phyloP scores from a whole-genome alignment of 2,329 filamentous ascomycete species.

The Decorospora gaudefroyi region DNA sequence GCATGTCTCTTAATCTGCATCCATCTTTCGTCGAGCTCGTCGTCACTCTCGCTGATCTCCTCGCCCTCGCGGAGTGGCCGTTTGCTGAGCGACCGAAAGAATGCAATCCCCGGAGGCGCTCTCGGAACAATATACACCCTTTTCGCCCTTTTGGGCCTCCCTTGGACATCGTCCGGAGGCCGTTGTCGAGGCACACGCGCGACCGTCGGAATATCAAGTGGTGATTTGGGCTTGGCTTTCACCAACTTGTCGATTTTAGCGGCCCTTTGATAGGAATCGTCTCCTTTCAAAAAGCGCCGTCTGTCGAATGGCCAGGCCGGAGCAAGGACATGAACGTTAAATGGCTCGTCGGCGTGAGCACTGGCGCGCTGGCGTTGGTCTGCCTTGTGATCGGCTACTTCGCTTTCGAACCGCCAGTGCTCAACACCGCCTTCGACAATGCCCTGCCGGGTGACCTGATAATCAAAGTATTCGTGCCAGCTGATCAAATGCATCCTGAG shows the following conservation, averaged over 20 bases:
- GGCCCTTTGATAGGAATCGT: slow-evolving; percentile 30
- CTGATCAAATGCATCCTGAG: slow-evolving; percentile 44
- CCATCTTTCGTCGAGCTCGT: slow-evolving; percentile 49
- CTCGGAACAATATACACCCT: slow-evolving; percentile 46
- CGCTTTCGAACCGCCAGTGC: slow-evolving; percentile 24
- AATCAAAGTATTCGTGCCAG: slow-evolving; percentile 45
- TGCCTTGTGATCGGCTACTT: slow-evolving; percentile 25
- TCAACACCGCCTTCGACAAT: slow-evolving; percentile 19
- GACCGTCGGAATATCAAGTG: not conserved
- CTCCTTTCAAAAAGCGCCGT: slow-evolving; percentile 41
- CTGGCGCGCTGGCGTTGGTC: slow-evolving; percentile 29
- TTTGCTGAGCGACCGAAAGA: slow-evolving; percentile 51
- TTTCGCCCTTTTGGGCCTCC: slow-evolving; percentile 14
- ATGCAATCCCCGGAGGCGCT: slow-evolving; percentile 39
- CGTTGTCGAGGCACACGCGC: slow-evolving; percentile 3
- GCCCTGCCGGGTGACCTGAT: slow-evolving; percentile 15
- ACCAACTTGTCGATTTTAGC: slow-evolving; percentile 15
- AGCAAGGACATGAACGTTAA: slow-evolving; percentile 40
- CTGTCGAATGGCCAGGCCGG: slow-evolving; percentile 46
- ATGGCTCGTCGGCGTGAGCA: slow-evolving; percentile 29
- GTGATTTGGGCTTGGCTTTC: slow-evolving; percentile 2
- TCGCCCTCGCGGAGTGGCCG: slow-evolving; percentile 47
- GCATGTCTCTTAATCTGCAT: slow-evolving; percentile 37
- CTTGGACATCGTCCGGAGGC: slow-evolving; percentile 22
- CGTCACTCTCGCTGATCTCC: slow-evolving; percentile 51